Base-by-base conservation (phyloP, 2,329 filamentous ascomycete species). In the Sporothrix dimorphospora region DNA sequence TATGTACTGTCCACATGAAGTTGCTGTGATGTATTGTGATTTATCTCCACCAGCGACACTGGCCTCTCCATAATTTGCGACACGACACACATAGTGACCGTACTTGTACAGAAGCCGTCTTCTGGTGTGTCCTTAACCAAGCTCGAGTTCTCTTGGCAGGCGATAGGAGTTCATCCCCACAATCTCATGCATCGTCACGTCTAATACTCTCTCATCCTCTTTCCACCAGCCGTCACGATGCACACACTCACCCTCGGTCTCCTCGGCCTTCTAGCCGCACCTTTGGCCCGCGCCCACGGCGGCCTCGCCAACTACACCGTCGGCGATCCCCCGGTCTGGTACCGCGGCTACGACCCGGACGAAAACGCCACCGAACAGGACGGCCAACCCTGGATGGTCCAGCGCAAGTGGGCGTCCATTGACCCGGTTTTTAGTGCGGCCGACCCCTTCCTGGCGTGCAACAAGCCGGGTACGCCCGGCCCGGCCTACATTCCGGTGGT, bases 271-370 rank as follows among this genome's bases (percentile, higher is more conserved):
- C 76, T 78, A 74, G 76, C 76, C 21, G 34, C 71, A 3, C 67
- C 76, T 3, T 19, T 73, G 65, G 68, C 70, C 14, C 71, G 69
- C 70, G 77, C 78, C 21, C 81, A 82, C 73, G 81, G 81, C 7
- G 81, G 81, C 6, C 76, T 83, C 9, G 76, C 79, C 45, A 82
- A 82, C 74, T 83, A 82, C 74, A 82, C 81, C 2, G 81, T 83
- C 0, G 81, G 80, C 38, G 79, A 82, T 2, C 72, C 72, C n/a
- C 72, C 69, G 2, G 80, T 77, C 16, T 82, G 81, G 81, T 82
- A 82, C 68, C 77, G 80, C 77, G 81, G 81, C 80, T 82, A 72
- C 73, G 78, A 81, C 72, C 81, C 81, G 0, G 76, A 79, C 57
- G 69, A 77, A 11, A 76, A 79, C 0, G 71, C 76, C 0, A 72